A percentile compares a stretch with the other conserved stretches of the same genome.
phyloP scores from a whole-genome alignment of 768 basidiomycete species.

The Leccinum incarnatum region DNA sequence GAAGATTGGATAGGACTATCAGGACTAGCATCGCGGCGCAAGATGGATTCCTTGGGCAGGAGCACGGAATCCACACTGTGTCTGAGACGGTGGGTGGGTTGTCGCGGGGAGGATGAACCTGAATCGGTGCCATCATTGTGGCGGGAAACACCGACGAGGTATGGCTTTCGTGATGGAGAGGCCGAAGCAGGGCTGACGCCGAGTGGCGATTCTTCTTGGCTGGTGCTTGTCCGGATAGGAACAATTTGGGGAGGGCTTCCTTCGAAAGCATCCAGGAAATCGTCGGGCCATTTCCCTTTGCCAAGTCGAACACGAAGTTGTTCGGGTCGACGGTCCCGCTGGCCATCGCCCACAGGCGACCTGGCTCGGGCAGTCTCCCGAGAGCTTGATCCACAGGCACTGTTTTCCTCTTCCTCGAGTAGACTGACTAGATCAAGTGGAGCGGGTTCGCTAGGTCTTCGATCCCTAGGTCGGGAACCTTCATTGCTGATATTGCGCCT shows the following conservation, averaged over 20 bases:
- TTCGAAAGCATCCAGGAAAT: conserved; percentile 64
- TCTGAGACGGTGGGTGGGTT: conserved; percentile 62
- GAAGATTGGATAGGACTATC: conserved; percentile 43
- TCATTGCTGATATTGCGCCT: conserved; percentile 33
- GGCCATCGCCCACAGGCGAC: conserved; percentile 18
- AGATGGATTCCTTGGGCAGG: conserved; percentile 46
- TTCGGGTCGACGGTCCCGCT: conserved; percentile 27
- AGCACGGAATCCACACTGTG: conserved; percentile 59
- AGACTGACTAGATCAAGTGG: conserved; percentile 63
- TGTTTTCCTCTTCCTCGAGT: conserved; percentile 63
- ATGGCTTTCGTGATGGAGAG: conserved; percentile 54
- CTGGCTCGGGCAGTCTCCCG: conserved; percentile 30
- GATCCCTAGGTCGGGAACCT: conserved; percentile 44
- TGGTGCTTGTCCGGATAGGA: conserved; percentile 22
- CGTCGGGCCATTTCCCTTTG: conserved; percentile 83
- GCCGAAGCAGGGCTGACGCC: conserved; percentile 38
- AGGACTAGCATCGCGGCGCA: conserved; percentile 57
- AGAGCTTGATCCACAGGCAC: conserved; percentile 48
- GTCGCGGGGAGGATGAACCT: conserved; percentile 37
- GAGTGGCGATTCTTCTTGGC: conserved; percentile 22
- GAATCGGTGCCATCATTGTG: conserved; percentile 48
- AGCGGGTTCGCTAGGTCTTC: conserved; percentile 61
- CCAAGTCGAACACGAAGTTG: conserved; percentile 53
- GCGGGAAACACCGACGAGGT: conserved; percentile 46
- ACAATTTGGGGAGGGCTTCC: conserved; percentile 29